phyloP scores from a whole-genome alignment of 805 yeast species.

The Candida awuae region DNA sequence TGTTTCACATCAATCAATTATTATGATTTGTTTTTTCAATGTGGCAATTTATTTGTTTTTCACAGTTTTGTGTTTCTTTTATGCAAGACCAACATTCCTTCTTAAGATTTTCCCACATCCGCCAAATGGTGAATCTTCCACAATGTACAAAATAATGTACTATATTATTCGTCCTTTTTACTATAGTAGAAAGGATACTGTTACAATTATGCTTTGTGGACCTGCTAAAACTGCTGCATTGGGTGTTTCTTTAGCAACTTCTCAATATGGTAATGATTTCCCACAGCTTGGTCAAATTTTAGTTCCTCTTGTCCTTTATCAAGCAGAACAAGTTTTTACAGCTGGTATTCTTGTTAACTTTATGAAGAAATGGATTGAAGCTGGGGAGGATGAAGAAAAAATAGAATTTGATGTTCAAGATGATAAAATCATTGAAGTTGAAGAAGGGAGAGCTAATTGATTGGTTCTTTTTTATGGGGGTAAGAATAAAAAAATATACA shows the following conservation, averaged over 20 bases:
- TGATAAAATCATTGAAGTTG: not conserved
- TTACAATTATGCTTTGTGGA: slow-evolving; percentile 77
- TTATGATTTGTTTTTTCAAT: slow-evolving; percentile 77
- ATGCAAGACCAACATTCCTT: slow-evolving; percentile 53
- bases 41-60: slow-evolving; percentile 71
- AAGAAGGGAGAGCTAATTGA: too few relatives aligned
- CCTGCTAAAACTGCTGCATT: slow-evolving; percentile 92
- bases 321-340: slow-evolving; percentile 76
- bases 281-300: slow-evolving; percentile 60
- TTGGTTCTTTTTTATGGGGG: too few relatives aligned
- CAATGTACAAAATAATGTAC: slow-evolving; percentile 38
- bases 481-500: too few relatives aligned
- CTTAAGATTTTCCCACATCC: slow-evolving; percentile 34
- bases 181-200: slow-evolving; percentile 63
- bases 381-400: slow-evolving; percentile 11
- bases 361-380: slow-evolving; percentile 61
- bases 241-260: slow-evolving; percentile 73
- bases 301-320: slow-evolving; percentile 79
- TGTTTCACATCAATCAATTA: slow-evolving; percentile 46
- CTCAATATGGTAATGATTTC: slow-evolving; percentile 52
- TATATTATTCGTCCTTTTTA: slow-evolving; percentile 53
- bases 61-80: slow-evolving; percentile 51
- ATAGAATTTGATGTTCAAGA: not conserved
- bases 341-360: slow-evolving; percentile 65
- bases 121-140: slow-evolving; percentile 41